phyloP scores from a whole-genome alignment of 2,329 filamentous ascomycete species.

The Ceratocystis smalleyi region DNA sequence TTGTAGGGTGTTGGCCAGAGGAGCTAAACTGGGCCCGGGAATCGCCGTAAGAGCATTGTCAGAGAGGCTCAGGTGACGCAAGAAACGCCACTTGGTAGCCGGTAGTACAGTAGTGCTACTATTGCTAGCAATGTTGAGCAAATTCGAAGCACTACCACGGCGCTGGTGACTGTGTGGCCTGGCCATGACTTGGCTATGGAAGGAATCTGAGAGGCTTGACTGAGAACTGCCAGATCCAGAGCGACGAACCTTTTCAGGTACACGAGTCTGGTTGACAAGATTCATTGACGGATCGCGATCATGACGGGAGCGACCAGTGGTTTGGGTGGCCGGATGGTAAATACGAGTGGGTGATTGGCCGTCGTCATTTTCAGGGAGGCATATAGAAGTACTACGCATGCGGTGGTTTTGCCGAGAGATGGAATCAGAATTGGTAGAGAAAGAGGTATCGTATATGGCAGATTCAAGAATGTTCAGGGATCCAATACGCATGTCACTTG shows the following conservation, averaged over 20 bases:
- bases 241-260: slow-evolving; percentile 60
- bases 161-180: slow-evolving; percentile 31
- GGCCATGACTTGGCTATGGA: slow-evolving; percentile 20
- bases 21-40: slow-evolving; percentile 56
- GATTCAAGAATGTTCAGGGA: slow-evolving; percentile 42
- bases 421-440: slow-evolving; percentile 21
- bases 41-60: slow-evolving; percentile 83
- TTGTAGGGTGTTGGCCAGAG: slow-evolving; percentile 73
- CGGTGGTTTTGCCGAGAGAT: slow-evolving; percentile 19
- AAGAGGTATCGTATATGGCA: slow-evolving; percentile 29
- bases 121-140: slow-evolving; percentile 44
- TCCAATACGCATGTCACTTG: slow-evolving; percentile 38
- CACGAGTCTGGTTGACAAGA: slow-evolving; percentile 48
- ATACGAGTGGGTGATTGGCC: slow-evolving; percentile 21
- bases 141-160: slow-evolving; percentile 62
- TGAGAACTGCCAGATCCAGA: slow-evolving; percentile 89
- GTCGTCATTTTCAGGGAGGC: slow-evolving; percentile 32
- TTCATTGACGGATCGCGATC: slow-evolving; percentile 50
- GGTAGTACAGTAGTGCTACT: slow-evolving; percentile 40
- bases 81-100: slow-evolving; percentile 81
- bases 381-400: slow-evolving; percentile 31
- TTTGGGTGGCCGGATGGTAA: background rate
- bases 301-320: slow-evolving; percentile 4
- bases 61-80: slow-evolving; percentile 78
- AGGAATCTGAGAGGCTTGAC: slow-evolving; percentile 53